phyloP scores from a whole-genome alignment of 1,284 basidiomycete genomes.

The Ustilago sp. region DNA sequence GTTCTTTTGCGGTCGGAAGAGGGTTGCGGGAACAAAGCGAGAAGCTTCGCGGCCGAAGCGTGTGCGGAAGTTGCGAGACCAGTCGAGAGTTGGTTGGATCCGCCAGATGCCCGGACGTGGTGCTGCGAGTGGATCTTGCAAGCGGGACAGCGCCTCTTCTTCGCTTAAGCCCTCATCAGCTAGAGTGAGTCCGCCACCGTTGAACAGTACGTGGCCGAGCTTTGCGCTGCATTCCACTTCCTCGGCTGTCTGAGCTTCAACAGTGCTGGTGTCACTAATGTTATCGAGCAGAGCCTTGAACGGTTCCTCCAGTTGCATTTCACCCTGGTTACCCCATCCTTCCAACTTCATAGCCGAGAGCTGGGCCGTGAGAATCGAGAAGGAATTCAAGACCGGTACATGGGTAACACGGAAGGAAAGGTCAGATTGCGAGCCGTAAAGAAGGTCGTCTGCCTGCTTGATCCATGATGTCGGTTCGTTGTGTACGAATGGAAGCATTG shows the following conservation, averaged over 20 bases:
- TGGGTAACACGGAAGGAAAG: slow-evolving; percentile 34
- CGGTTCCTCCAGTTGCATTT: slow-evolving; percentile 18
- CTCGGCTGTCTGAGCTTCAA: neutral
- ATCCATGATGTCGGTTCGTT: slow-evolving; percentile 44
- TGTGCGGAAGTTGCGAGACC: slow-evolving; percentile 30
- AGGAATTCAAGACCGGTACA: slow-evolving; percentile 30
- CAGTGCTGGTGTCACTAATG: neutral
- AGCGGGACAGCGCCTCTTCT: slow-evolving; percentile 20
- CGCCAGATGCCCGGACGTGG: slow-evolving; percentile 44
- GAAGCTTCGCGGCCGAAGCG: slow-evolving; percentile 36
- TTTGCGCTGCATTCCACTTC: slow-evolving; percentile 29
- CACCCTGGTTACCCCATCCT: slow-evolving; percentile 28
- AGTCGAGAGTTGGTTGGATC: slow-evolving; percentile 21
- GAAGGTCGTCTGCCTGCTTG: slow-evolving; percentile 36
- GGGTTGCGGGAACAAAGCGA: slow-evolving; percentile 35
- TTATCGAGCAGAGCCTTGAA: slow-evolving; percentile 18
- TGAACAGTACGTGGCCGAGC: slow-evolving; percentile 44
- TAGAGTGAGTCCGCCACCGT: slow-evolving; percentile 20
- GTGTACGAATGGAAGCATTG: slow-evolving; percentile 48
- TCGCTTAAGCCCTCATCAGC: slow-evolving; percentile 33
- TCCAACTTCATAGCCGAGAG: slow-evolving; percentile 24
- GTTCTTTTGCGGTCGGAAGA: slow-evolving; percentile 47
- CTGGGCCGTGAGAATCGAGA: slow-evolving; percentile 14
- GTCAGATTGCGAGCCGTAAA: slow-evolving; percentile 31
- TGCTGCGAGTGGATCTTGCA: slow-evolving; percentile 38